Conservation (phyloP, 129 eudicot species). For the Pseudognaphalium luteoalbum region DNA sequence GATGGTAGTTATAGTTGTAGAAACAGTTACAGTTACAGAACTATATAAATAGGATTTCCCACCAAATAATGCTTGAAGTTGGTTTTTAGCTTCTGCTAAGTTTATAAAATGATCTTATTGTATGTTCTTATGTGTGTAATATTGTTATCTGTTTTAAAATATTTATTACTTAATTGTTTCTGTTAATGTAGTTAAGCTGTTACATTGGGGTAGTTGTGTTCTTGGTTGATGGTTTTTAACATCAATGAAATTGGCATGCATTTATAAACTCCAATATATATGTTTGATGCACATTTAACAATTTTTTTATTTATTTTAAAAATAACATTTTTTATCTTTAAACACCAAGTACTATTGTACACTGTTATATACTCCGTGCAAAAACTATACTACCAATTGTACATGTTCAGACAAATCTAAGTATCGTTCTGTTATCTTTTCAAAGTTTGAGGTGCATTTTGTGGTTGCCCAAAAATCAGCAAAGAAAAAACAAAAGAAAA, state of each 20-base stretch:
- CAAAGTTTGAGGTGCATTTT: not conserved
- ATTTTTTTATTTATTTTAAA: too few species aligned
- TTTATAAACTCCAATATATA: too few species aligned
- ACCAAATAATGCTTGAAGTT: constrained; percentile 27
- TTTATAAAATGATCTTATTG: not conserved
- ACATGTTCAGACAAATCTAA: not conserved
- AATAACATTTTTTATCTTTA: too few species aligned
- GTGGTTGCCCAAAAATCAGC: not conserved
- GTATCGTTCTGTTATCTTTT: not conserved
- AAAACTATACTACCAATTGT: not conserved
- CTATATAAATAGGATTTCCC: constrained; percentile 32
- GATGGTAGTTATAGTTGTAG: constrained; percentile 25
- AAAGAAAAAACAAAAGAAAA: too few species aligned
- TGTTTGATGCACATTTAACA: too few species aligned
- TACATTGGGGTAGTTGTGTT: not conserved
- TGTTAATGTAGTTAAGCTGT: not conserved
- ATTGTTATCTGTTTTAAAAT: not conserved
- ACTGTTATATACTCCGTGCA: not conserved
- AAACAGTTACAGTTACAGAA: constrained; percentile 26
- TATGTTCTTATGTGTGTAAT: too few species aligned
- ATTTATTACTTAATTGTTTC: not conserved
- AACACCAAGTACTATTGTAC: not conserved
- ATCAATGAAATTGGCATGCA: not conserved
- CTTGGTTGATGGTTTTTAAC: not conserved
- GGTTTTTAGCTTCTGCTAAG: not conserved